Conservation (phyloP, 1,284 basidiomycete genomes). For the Ustilago shanxiensis region DNA sequence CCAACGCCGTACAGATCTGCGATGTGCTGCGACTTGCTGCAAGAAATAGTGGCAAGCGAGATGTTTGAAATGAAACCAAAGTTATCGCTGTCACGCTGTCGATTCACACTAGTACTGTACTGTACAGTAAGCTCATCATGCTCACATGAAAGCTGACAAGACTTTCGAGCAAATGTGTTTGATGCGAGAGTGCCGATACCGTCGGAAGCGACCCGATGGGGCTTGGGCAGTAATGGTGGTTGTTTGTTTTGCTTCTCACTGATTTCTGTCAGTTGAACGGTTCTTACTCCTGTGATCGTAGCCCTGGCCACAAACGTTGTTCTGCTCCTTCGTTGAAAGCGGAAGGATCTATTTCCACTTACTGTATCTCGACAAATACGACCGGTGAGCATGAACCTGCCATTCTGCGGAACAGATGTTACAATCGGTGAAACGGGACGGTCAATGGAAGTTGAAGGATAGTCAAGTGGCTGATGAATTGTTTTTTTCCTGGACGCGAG, state of each 20-base stretch:
- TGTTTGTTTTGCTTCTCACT: not conserved
- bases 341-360: not conserved
- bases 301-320: too few relatives aligned
- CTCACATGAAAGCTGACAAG: too few relatives aligned
- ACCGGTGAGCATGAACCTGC: not conserved
- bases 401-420: conserved; percentile 3
- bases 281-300: too few relatives aligned
- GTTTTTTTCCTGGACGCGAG: not conserved
- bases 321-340: not conserved
- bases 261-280: too few relatives aligned
- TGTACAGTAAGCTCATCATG: not conserved
- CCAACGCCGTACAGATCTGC: conserved; percentile 7
- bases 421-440: not conserved
- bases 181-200: too few relatives aligned
- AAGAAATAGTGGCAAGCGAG: not conserved
- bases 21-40: not conserved
- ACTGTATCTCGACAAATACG: not conserved
- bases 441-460: not conserved
- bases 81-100: not conserved
- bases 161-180: too few relatives aligned
- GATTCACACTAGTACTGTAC: not conserved
- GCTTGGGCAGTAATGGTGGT: not conserved
- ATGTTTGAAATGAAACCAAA: not conserved
- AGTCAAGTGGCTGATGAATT: not conserved
- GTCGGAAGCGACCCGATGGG: not conserved